Conservation (phyloP, 306 rosid species). For the Vigna mungo region DNA sequence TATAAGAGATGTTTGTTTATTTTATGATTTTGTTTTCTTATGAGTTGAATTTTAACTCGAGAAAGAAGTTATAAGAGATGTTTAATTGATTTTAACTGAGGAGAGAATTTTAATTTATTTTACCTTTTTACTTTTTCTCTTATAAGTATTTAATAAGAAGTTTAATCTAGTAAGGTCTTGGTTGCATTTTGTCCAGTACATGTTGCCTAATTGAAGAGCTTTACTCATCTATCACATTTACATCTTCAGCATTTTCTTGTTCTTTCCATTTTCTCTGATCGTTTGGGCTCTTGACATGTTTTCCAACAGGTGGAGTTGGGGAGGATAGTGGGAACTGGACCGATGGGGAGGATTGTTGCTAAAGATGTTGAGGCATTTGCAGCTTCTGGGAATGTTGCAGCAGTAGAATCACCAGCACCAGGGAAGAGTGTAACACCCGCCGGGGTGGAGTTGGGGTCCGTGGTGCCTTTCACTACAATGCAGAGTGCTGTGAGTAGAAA, state of each 20-base stretch:
- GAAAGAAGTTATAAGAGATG: too few relatives aligned
- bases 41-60: neutral
- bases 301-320: conserved; percentile 60
- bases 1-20: neutral
- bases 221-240: neutral
- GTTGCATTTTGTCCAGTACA: neutral
- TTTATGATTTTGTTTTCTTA: neutral
- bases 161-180: neutral
- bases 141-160: neutral
- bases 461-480: conserved; percentile 97
- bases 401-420: neutral
- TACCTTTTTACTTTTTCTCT: neutral
- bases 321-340: conserved; percentile 76
- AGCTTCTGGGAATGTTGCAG: conserved; percentile 35
- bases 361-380: conserved; percentile 89
- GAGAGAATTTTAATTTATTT: too few relatives aligned
- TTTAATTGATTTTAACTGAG: neutral
- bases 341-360: conserved; percentile 87
- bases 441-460: conserved; percentile 74
- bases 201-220: neutral
- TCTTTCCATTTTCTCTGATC: neutral
- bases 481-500: conserved; percentile 95
- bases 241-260: neutral
- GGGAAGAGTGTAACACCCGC: conserved; percentile 26
- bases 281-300: conserved; percentile 1